These are phyloP conservation scores for Myriosclerotinia duriaeana DNA, from an alignment of 2,329 filamentous ascomycete species.

Conservation along the genomic window DNA sequence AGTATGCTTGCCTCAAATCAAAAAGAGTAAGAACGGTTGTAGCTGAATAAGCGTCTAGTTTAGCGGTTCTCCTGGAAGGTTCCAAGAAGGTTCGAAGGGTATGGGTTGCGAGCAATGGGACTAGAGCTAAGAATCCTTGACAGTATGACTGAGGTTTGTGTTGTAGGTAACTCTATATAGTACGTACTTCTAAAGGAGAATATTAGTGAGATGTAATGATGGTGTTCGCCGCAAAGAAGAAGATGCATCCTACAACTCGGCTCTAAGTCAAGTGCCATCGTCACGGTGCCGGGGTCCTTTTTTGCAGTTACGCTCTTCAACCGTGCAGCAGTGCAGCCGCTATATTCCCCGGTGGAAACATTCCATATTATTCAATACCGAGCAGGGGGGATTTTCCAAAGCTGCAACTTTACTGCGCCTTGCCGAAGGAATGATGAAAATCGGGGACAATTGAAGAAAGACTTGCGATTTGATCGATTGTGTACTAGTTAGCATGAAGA, in stretches of 20 bases:
- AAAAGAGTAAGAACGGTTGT: constrained; percentile 19
- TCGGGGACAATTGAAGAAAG: constrained; percentile 20
- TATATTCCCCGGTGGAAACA: constrained; percentile 25
- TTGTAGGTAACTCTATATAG: not conserved
- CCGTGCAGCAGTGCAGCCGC: constrained; percentile 22
- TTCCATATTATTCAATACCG: constrained; percentile 22
- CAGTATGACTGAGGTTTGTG: not conserved
- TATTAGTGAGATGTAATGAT: not conserved
- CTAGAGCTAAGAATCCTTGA: not conserved
- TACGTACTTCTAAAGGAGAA: not conserved
- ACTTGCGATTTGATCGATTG: constrained; percentile 23
- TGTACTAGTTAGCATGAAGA: constrained; percentile 11
- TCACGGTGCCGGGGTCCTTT: constrained; percentile 17
- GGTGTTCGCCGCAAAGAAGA: constrained; percentile 1
- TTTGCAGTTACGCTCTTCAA: constrained; percentile 9
- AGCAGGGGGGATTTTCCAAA: constrained; percentile 23
- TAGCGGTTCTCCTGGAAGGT: constrained; percentile 15
- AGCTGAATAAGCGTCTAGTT: not conserved
- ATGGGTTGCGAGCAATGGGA: constrained; percentile 4
- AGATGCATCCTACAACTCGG: constrained; percentile 22
- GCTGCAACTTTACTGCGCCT: constrained; percentile 21
- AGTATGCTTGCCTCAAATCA: constrained; percentile 11
- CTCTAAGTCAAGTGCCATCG: constrained; percentile 14
- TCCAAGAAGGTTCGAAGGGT: constrained; percentile 14
- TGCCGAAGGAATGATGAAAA: constrained; percentile 15